Evolutionary conservation across 305 asterid species (phyloP).

Genomic region (Stenogyne calaminthoides): DNA sequence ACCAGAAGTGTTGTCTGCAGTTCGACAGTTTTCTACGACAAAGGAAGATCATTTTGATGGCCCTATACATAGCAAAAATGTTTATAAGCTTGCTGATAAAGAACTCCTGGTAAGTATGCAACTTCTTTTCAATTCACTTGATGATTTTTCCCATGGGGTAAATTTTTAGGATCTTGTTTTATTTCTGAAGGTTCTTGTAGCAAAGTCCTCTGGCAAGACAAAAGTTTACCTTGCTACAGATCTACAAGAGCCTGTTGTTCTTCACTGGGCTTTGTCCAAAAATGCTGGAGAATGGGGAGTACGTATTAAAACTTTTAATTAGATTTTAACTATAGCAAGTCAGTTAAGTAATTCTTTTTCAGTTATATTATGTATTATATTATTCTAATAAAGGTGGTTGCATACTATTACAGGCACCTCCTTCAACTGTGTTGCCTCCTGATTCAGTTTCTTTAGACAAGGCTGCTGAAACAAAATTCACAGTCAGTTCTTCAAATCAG

Average conservation of each 20-base stretch:
- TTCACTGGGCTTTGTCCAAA: conserved; percentile 97
- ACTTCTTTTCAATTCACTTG: conserved; percentile 20
- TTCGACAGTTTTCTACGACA: conserved; percentile 53
- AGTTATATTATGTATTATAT: conserved; percentile 13
- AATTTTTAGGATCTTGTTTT: conserved; percentile 25
- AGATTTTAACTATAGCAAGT: conserved; percentile 8
- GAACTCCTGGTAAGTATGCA: conserved; percentile 75
- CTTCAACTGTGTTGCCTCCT: conserved; percentile 70
- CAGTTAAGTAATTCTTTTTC: conserved; percentile 17
- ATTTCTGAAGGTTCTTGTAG: conserved; percentile 70
- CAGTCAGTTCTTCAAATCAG: conserved; percentile 43
- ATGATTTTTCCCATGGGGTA: neutral
- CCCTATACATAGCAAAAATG: conserved; percentile 52
- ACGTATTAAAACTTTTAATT: conserved; percentile 31
- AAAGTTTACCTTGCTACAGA: conserved; percentile 84
- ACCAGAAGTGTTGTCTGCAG: conserved; percentile 57
- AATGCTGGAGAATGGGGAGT: conserved; percentile 92
- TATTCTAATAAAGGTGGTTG: conserved; percentile 24
- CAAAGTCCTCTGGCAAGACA: conserved; percentile 59
- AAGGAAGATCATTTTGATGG: conserved; percentile 70
- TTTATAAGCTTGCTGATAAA: conserved; percentile 62
- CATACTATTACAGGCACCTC: conserved; percentile 69
- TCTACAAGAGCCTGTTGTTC: conserved; percentile 71
- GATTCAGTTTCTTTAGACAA: conserved; percentile 65
- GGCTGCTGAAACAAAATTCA: conserved; percentile 75